A percentile compares a stretch with the other conserved stretches of the same genome.
Evolutionary conservation across 768 basidiomycete species (phyloP).

Genomic region (Mycena floridula): DNA sequence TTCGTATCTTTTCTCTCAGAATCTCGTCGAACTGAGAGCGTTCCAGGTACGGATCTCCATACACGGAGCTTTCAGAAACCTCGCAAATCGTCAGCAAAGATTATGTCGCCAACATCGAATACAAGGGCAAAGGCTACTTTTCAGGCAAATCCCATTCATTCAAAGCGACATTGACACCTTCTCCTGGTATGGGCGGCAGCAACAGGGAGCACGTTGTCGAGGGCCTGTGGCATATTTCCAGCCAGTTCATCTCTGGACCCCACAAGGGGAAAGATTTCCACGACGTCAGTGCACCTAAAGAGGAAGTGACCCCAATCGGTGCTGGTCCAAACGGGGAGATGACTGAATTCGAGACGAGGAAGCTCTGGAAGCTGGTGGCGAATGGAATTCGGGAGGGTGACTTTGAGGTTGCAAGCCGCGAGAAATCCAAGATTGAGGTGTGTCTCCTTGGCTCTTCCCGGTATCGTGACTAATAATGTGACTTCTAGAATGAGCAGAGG

Average conservation of each 20-base stretch:
- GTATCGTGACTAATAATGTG: neutral
- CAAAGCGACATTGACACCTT: conserved; percentile 70
- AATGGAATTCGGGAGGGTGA: conserved; percentile 89
- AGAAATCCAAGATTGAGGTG: conserved; percentile 91
- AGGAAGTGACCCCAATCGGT: conserved; percentile 63
- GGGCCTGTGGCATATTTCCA: conserved; percentile 75
- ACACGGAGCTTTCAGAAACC: conserved; percentile 84
- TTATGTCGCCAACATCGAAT: conserved; percentile 61
- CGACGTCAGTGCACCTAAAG: conserved; percentile 67
- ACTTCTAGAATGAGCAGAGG: conserved; percentile 81
- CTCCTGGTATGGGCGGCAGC: conserved; percentile 32
- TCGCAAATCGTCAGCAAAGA: conserved; percentile 61
- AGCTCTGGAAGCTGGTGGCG: conserved; percentile 80
- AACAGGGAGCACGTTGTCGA: conserved; percentile 51
- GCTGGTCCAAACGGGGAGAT: conserved; percentile 52
- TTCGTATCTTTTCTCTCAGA: conserved; percentile 16
- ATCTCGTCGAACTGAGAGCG: neutral
- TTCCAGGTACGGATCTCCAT: conserved; percentile 65
- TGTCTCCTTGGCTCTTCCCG: conserved; percentile 7
- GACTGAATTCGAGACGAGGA: conserved; percentile 82
- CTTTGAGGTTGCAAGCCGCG: conserved; percentile 83
- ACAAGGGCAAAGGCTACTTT: conserved; percentile 96
- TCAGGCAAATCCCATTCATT: conserved; percentile 89
- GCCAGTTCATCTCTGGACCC: conserved; percentile 38
- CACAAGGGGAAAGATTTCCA: conserved; percentile 56